Evolutionary conservation across 192 early-diverging fungal species (phyloP), one percentile per base, ranked within the genome.

Genomic region (Linnemannia schmuckeri): DNA sequence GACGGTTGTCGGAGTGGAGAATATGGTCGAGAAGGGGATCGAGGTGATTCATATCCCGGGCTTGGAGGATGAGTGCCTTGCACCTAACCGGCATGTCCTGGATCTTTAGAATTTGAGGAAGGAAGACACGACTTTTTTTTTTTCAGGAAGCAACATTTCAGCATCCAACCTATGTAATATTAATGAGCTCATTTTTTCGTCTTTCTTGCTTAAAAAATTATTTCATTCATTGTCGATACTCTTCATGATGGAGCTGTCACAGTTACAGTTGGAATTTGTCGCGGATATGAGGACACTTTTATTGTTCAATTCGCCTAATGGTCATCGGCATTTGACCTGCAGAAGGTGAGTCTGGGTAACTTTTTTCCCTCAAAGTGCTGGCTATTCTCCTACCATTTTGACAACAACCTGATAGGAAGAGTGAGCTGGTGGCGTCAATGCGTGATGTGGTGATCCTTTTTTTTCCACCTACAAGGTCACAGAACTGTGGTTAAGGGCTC

Each of bases 61-160:
- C 35, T 89, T 96, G 15, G 94, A 96, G 81, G 93, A 96, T 41
- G 90, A 92, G 80, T 97, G 96, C 75, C 78, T 96, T 37, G 89
- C 85, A 9, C 94, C 96, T 7, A 97, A 96, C 79, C 83, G 88
- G 17, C 96, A 97, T 84, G 87, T 95, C 55, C 55, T 92, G 68
- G 22, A 66, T 9, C 30, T 55, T 52, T 72, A 42, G 42, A 75
- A 35, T 27, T 6, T 4, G 13, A 33, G 12, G 46, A 47, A 22
- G 17, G 17, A 2, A 18, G 20, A 0, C 5, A 52, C 49, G 13
- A 44, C 40, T 74, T 20, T 42, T 42, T 74, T 74, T 52, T 22
- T 52, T 52, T 5, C 49, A 52, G 18, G 17, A 44, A 7, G 10
- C 42, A 44, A 44, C 42, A 9, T 68, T 68, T 30, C 27, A 68